Evolutionary conservation across 75 land plant species (phyloP).

Genomic region (Pseudotsuga menziesii): DNA sequence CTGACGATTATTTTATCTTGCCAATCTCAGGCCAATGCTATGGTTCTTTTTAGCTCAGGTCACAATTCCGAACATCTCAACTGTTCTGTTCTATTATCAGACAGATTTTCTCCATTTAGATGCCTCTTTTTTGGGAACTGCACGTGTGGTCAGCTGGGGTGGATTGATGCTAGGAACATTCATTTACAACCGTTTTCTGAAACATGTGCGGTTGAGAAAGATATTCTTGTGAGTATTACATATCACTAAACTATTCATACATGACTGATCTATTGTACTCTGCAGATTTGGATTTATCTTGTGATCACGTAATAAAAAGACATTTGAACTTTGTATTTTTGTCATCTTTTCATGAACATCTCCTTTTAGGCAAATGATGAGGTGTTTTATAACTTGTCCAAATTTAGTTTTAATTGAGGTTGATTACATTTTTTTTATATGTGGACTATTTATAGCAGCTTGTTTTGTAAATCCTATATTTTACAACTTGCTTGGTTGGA

Average conservation of each 20-base stretch:
- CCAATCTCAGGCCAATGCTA: conserved; percentile 74
- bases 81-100: conserved; percentile 85
- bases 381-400: no score
- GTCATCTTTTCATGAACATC: no score
- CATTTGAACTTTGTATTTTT: no score
- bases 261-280: not conserved
- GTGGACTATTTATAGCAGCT: no score
- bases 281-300: no score
- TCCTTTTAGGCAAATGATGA: no score
- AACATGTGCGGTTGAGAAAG: conserved; percentile 45
- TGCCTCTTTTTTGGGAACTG: conserved; percentile 69
- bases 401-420: no score
- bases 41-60: conserved; percentile 84
- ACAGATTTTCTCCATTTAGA: conserved; percentile 66
- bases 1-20: conserved; percentile 4
- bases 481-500: no score
- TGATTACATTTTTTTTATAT: no score
- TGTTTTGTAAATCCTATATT: no score
- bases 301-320: no score
- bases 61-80: conserved; percentile 66
- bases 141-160: conserved; percentile 77
- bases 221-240: conserved; percentile 52
- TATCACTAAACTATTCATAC: not conserved
- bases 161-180: conserved; percentile 83
- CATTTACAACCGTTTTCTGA: conserved; percentile 63